phyloP scores from a whole-genome alignment of 148 eudicot species.

The Amaranthus hypochondriacus region DNA sequence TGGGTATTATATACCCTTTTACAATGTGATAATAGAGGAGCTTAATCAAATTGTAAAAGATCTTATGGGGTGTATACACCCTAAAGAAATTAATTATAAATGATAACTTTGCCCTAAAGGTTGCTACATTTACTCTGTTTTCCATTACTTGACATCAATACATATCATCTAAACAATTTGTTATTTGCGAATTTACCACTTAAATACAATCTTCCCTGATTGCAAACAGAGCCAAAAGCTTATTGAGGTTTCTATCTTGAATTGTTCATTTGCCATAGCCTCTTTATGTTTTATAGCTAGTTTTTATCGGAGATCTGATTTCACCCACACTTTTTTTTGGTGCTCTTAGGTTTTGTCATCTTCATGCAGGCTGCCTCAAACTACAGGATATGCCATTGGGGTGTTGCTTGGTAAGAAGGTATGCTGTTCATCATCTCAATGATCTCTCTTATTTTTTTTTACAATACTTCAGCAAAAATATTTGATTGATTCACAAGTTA shows the following conservation, averaged over 20 bases:
- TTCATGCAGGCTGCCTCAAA: slow-evolving; percentile 36
- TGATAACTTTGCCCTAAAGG: no score
- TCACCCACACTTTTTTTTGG: not conserved
- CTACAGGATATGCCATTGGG: slow-evolving; percentile 63
- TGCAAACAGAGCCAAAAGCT: not conserved
- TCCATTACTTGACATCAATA: no score
- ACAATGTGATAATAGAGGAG: no score
- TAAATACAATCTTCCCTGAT: no score
- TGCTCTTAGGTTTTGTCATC: slow-evolving; percentile 52
- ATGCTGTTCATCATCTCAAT: slow-evolving; percentile 5
- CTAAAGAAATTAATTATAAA: no score
- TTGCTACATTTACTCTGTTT: no score
- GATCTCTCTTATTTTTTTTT: not conserved
- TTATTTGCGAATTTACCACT: no score
- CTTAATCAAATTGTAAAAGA: no score
- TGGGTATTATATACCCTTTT: no score
- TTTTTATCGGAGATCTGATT: not conserved
- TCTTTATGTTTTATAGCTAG: not conserved
- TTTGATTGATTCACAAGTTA: not conserved
- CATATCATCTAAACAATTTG: no score
- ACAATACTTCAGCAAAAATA: not conserved
- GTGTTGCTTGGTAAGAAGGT: slow-evolving; percentile 70
- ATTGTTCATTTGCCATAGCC: not conserved
- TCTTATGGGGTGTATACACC: no score
- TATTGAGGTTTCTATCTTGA: not conserved